phyloP scores from a whole-genome alignment of 192 early-diverging fungal species.

The Linderina pennispora region DNA sequence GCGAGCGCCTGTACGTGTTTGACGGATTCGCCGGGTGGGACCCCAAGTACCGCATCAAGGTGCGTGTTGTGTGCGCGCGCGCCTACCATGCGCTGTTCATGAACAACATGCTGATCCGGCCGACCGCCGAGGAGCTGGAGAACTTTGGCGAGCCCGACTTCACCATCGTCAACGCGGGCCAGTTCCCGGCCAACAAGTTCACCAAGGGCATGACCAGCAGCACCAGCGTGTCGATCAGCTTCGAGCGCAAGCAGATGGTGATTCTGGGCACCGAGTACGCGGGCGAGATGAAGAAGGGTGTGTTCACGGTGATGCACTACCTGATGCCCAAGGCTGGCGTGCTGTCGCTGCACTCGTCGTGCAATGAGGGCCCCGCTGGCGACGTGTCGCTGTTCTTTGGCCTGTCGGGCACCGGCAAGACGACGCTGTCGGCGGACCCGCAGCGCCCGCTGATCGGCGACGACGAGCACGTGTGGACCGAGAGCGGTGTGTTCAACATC shows the following conservation, averaged over 20 bases:
- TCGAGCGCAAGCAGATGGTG: slow-evolving; percentile 92
- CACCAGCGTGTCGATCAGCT: slow-evolving; percentile 90
- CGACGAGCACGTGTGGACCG: slow-evolving; percentile 99
- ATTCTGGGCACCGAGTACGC: slow-evolving; percentile 98
- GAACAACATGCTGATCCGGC: slow-evolving; percentile 98
- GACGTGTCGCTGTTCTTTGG: slow-evolving; percentile 99
- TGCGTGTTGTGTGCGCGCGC: slow-evolving; percentile 88
- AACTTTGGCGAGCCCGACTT: slow-evolving; percentile 95
- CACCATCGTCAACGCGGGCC: slow-evolving; percentile 94
- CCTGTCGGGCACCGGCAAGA: slow-evolving; percentile 97
- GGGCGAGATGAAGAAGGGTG: slow-evolving; percentile 99
- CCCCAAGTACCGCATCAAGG: slow-evolving; percentile 96
- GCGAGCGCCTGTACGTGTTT: slow-evolving; percentile 87
- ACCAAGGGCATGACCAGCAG: slow-evolving; percentile 93
- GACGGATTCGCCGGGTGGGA: slow-evolving; percentile 99
- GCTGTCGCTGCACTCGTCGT: slow-evolving; percentile 65
- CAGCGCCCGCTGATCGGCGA: slow-evolving; percentile 92
- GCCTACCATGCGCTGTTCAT: slow-evolving; percentile 97
- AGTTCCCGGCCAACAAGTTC: slow-evolving; percentile 90
- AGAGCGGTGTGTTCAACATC: slow-evolving; percentile 96
- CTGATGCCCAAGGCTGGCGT: slow-evolving; percentile 84
- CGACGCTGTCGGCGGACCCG: slow-evolving; percentile 93
- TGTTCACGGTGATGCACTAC: slow-evolving; percentile 99
- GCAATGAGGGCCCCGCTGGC: slow-evolving; percentile 83
- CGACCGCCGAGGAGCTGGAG: slow-evolving; percentile 84